A percentile compares a stretch with the other conserved stretches of the same genome.
These are phyloP conservation scores for Solanum medicagineum DNA, from an alignment of 257 asterid species.

Conservation along the genomic window DNA sequence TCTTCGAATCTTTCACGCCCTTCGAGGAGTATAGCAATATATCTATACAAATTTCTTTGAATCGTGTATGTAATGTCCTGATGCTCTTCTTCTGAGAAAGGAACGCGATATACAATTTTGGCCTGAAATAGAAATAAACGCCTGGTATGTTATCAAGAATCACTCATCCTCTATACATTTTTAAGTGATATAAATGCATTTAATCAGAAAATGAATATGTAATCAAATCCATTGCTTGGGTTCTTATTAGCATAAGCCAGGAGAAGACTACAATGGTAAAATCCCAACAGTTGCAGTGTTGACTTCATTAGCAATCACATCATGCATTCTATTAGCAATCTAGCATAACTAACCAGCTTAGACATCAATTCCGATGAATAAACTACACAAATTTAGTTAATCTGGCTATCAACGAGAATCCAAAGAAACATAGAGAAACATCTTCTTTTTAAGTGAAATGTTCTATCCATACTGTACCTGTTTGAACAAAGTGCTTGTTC, in stretches of 20 bases:
- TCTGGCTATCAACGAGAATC: not conserved
- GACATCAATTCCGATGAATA: not conserved
- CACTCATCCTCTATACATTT: not conserved
- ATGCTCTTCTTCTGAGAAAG: constrained; percentile 74
- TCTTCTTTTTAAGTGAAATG: not conserved
- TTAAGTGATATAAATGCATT: not conserved
- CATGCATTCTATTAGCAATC: not conserved
- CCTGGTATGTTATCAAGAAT: not conserved
- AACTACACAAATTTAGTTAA: not conserved
- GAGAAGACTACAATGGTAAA: not conserved
- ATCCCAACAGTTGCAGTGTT: not conserved
- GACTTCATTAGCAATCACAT: not conserved
- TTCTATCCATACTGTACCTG: constrained; percentile 40
- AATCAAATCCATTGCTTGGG: not conserved
- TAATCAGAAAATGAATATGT: not conserved
- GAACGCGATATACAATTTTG: constrained; percentile 50
- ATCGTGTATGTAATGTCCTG: constrained; percentile 53
- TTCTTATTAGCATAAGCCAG: not conserved
- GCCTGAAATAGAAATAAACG: constrained; percentile 35
- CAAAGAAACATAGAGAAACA: not conserved
- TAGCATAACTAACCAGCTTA: not conserved
- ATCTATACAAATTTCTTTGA: constrained; percentile 62
- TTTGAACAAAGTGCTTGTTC: constrained; percentile 80
- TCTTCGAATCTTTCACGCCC: constrained; percentile 66
- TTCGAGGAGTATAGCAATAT: constrained; percentile 65